phyloP scores from a whole-genome alignment of 805 yeast genomes.

The Saitoella complicata region DNA sequence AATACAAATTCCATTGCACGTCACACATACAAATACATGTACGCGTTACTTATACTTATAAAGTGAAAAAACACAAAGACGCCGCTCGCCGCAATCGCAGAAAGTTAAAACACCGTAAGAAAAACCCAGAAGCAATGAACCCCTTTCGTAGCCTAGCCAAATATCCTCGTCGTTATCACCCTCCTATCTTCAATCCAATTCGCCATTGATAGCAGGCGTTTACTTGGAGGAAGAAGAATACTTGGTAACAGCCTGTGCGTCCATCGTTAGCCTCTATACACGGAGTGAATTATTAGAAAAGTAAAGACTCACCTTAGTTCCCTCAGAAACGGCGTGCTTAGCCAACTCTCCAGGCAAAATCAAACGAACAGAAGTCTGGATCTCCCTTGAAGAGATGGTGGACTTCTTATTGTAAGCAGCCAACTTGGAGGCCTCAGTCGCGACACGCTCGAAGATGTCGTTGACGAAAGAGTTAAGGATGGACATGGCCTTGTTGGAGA shows the following conservation, averaged over 20 bases:
- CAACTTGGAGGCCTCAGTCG: slow-evolving; percentile 91
- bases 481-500: slow-evolving; percentile 95
- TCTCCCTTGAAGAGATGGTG: slow-evolving; percentile 94
- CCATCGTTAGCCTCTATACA: too few relatives aligned
- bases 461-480: slow-evolving; percentile 96
- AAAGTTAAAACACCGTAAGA: too few relatives aligned
- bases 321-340: slow-evolving; percentile 96
- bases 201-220: not conserved
- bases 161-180: too few relatives aligned
- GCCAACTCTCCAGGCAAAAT: slow-evolving; percentile 98
- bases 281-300: too few relatives aligned
- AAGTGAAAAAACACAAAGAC: too few relatives aligned
- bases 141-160: too few relatives aligned
- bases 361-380: slow-evolving; percentile 95
- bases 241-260: slow-evolving; percentile 15
- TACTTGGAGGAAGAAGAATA: slow-evolving; percentile 12
- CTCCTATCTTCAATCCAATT: too few relatives aligned
- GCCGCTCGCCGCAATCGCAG: too few relatives aligned
- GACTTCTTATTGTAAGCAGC: slow-evolving; percentile 98
- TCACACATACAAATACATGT: too few relatives aligned
- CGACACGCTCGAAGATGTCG: slow-evolving; percentile 91
- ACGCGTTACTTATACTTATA: too few relatives aligned
- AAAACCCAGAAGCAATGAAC: too few relatives aligned
- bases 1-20: too few relatives aligned
- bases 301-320: slow-evolving; percentile 18